These are phyloP conservation scores for Psilocybe subaeruginosa DNA, from an alignment of 768 basidiomycete genomes.

Conservation along the genomic window DNA sequence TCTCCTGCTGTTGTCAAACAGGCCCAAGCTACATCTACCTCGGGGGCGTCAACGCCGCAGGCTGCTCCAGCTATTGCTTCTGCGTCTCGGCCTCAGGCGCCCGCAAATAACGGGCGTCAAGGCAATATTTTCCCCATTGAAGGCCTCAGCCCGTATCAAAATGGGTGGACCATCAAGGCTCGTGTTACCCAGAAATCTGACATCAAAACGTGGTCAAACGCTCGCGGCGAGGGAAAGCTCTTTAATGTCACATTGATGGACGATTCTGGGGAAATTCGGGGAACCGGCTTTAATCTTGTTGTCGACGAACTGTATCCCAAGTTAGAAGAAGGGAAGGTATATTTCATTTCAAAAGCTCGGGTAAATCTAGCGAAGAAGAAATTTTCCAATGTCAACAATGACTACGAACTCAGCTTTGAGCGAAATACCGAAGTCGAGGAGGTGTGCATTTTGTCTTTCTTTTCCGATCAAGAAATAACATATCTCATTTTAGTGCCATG, in stretches of 20 bases:
- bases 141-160: conserved; percentile 93
- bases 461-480: conserved; percentile 3
- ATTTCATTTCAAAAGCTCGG: conserved; percentile 86
- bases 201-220: conserved; percentile 87
- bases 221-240: conserved; percentile 90
- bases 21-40: conserved; percentile 22
- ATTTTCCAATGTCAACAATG: conserved; percentile 87
- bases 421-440: conserved; percentile 84
- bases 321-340: conserved; percentile 91
- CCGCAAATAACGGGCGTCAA: conserved; percentile 30
- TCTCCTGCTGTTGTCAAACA: conserved; percentile 30
- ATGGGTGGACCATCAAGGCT: conserved; percentile 98
- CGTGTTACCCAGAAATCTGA: conserved; percentile 90
- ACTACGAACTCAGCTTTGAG: conserved; percentile 92
- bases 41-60: conserved; percentile 21
- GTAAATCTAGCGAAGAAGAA: conserved; percentile 98
- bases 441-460: conserved; percentile 47
- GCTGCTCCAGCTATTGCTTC: conserved; percentile 11
- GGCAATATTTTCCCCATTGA: conserved; percentile 79
- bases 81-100: conserved; percentile 23
- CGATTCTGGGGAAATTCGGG: conserved; percentile 90
- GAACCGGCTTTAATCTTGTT: conserved; percentile 86
- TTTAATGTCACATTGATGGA: conserved; percentile 96
- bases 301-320: conserved; percentile 85
- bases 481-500: conserved; percentile 66